Base-by-base conservation (phyloP, 257 asterid species). In the Haberlea rhodopensis region DNA sequence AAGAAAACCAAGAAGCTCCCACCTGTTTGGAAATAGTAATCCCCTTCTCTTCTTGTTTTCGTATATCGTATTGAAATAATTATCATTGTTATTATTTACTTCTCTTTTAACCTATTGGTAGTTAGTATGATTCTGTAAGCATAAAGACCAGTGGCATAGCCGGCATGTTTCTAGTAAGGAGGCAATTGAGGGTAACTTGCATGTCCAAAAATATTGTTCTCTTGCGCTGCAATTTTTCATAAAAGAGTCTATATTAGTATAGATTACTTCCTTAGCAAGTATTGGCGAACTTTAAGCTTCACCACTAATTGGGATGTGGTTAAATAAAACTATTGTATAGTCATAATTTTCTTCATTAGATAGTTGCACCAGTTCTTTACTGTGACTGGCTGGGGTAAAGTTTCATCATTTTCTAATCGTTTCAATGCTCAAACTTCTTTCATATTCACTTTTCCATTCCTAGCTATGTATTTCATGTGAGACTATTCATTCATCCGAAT, bases 1-100 rank as follows among this genome's bases (percentile, higher is more conserved):
- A 84, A 84, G 78, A 81, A 84, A 68, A 84, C 90, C 7, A 84
- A 84, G 80, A 84, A 84, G 85, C 90, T 84, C 52, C 90, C 90
- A 53, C 90, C 87, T 19, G 90, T 79, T 75, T 84, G 90, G 90
- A 84, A 84, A 70, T 84, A 84, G 90, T 84, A 75, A 77, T 82
- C 67, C 54, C 67, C 57, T 63, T 25, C 49, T 10, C 61, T 7
- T 60, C 21, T 32, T 31, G 54, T 60, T 51, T 3, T 51, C 45
- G 23, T 69, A 23, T 4, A 13, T 24, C n/a, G 28, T 37, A 59
- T 10, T 59, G n/a, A 22, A 6, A 19, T 57, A 7, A 19, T 31
- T 28, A 10, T 2, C 24, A 19, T 18, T 2, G 27, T 21, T 59
- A 8, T 59, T 10, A 29, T 43, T 32, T 32, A 20, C 11, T 8